Base-by-base conservation (phyloP, 768 basidiomycete genomes). In the Agrocybe pediades region DNA sequence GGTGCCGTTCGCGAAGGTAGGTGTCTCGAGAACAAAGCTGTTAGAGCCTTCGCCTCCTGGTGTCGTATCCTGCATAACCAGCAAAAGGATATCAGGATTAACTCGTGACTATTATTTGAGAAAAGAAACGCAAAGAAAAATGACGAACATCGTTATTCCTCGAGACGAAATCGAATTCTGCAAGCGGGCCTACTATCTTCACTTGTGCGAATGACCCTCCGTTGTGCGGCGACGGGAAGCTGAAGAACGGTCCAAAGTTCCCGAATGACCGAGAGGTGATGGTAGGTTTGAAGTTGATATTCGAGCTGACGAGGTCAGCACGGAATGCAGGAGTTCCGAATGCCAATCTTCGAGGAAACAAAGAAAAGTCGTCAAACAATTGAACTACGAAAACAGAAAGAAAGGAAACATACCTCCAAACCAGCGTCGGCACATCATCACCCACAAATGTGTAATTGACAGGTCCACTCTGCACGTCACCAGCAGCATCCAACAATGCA, bases 291-390 rank as follows among this genome's bases (percentile, higher is more conserved):
- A 83, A 64, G 17, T 72, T 65, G 60, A 74, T 71, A 55, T 74
- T 60, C 1, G 77, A 46, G 24, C 67, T 65, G 1, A 84, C 83
- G 13, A 85, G 73, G 56, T 84, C 83, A 15, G 78, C 58, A 13
- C 73, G 70, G 41, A 83, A 57, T 13, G 65, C 49, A 2, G 80
- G 72, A 2, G 81, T 78, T 16, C 84, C 84, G 52, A 84, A 83
- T 0, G 71, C 71, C 49, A 77, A 62, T 26, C 78, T 75, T 46
- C 40, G 21, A 15, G 20, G 39, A 3, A 25, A 56, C 55, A 46
- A 41, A 52, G 8, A 41, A 26, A 13, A 27, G 20, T 30, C 39
- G 26, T 30, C 46, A 57, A 42, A 17, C 57, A 6, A 33, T 17
- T 16, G 30, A 27, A 23, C 19, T 20, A 13, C 6, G 30, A 8